Base-by-base conservation (phyloP, 805 yeast species). In the Candida methanosorbosa region DNA sequence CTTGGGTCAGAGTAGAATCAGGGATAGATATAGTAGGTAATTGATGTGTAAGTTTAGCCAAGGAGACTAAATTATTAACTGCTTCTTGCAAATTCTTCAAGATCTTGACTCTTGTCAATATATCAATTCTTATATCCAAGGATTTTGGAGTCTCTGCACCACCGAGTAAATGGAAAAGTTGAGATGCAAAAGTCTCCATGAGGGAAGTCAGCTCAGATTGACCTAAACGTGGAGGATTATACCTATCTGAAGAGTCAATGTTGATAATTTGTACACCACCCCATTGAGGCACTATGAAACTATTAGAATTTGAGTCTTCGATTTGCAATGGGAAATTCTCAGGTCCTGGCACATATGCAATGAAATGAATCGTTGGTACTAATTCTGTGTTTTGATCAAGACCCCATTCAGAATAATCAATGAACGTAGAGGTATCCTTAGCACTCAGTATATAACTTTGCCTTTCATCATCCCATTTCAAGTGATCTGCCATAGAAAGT, bases 331-430 rank as follows among this genome's bases (percentile, higher is more conserved):
- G 85, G 38, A 63, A 54, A 19, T 58, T 61, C 18, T 63, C 59
- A 26, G 56, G 48, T 5, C 69, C 62, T 3, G 94, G 87, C 35
- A 78, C 68, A 47, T 78, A 84, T 1, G 80, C 57, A 15, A 83
- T 64, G 48, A 90, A 77, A 55, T 87, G 84, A 2, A 78, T 68
- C 0, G 74, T 68, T 26, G 92, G 87, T 40, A 76, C 72, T 2
- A 75, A 56, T 42, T 81, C 65, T 45, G 58, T 51, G 36, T 51
- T 53, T 42, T 61, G 62, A 33, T 59, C 68, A 35, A 75, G 59
- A 37, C 80, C 80, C 94, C 94, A 82, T 44, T 83, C 94, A 3
- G 92, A 87, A 44, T 75, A 76, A 56, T 90, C 92, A 39, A 88
- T 71, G 43, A 84, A 75, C 12, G 88, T 81, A 2, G 94, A 70